Evolutionary conservation across 108 stramenopile genomes (phyloP).

Genomic region (Bacterosira constricta): DNA sequence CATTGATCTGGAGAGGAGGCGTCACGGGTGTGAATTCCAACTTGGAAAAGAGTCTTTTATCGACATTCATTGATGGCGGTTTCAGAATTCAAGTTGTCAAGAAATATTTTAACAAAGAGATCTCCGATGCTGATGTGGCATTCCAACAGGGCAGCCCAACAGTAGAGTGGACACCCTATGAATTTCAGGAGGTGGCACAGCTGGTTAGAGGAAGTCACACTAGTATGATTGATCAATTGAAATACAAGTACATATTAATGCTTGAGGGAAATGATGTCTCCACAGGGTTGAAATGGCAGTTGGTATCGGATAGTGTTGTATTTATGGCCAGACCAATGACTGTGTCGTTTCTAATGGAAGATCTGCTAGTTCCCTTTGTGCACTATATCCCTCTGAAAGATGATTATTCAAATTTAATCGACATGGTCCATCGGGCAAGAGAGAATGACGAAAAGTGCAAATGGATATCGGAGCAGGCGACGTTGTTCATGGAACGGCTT

Average conservation of each 20-base stretch:
- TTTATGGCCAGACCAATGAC: constrained; percentile 70
- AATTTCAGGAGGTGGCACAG: neutral
- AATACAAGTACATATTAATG: constrained; percentile 60
- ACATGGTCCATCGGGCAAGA: constrained; percentile 67
- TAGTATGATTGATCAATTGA: constrained; percentile 9
- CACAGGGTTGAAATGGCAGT: constrained; percentile 76
- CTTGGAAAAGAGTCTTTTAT: neutral
- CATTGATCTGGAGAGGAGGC: constrained; percentile 15
- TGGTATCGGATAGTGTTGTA: constrained; percentile 69
- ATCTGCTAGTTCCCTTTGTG: constrained; percentile 69
- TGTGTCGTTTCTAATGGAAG: constrained; percentile 77
- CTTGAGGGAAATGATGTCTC: constrained; percentile 85
- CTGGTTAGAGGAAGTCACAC: neutral
- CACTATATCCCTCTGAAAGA: constrained; percentile 77
- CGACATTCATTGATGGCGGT: neutral
- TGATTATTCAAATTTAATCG: constrained; percentile 56
- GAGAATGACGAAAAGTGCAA: constrained; percentile 68
- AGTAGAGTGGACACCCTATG: neutral
- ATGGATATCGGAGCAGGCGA: constrained; percentile 67
- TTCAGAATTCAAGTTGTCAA: neutral
- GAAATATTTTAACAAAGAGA: neutral
- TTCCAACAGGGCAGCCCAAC: neutral
- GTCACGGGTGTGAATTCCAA: neutral
- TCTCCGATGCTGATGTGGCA: neutral
- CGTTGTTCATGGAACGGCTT: constrained; percentile 67